A percentile compares a stretch with the other conserved stretches of the same genome.
Conservation (phyloP, 2,329 filamentous ascomycete genomes). For the Alternaria gaisen region DNA sequence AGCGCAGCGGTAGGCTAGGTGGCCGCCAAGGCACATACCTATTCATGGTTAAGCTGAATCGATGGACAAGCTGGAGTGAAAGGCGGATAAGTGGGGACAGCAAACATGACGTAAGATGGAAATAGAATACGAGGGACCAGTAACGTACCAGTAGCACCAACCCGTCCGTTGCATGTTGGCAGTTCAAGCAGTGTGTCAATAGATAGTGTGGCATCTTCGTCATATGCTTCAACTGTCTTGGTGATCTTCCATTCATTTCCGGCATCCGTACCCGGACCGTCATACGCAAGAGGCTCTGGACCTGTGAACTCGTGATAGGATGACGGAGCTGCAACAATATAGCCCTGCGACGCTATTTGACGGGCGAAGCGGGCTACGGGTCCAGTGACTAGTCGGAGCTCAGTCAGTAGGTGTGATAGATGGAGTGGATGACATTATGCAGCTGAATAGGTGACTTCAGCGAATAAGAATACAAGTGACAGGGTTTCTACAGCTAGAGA, state of each 20-base stretch:
- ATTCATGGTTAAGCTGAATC: not conserved
- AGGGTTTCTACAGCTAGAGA: not conserved
- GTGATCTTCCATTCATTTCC: constrained; percentile 87
- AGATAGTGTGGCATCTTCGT: constrained; percentile 63
- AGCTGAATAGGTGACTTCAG: not conserved
- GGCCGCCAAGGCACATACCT: constrained; percentile 89
- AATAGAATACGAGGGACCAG: not conserved
- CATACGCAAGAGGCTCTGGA: constrained; percentile 83
- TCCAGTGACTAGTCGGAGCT: constrained; percentile 70
- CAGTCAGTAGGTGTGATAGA: not conserved
- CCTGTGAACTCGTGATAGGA: constrained; percentile 94
- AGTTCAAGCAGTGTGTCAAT: constrained; percentile 54
- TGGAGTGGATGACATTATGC: not conserved
- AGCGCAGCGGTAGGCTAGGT: constrained; percentile 77
- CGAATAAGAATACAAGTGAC: not conserved
- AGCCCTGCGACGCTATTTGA: constrained; percentile 91
- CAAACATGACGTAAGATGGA: not conserved
- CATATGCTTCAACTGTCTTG: constrained; percentile 87
- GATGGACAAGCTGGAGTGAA: not conserved
- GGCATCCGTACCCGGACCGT: constrained; percentile 84
- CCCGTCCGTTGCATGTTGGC: constrained; percentile 72
- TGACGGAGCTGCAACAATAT: constrained; percentile 89
- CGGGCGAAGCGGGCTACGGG: constrained; percentile 89
- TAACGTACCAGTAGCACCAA: constrained; percentile 55
- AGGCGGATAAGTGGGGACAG: not conserved